Evolutionary conservation across 805 yeast genomes (phyloP).

Genomic region (Candida suzukii): DNA sequence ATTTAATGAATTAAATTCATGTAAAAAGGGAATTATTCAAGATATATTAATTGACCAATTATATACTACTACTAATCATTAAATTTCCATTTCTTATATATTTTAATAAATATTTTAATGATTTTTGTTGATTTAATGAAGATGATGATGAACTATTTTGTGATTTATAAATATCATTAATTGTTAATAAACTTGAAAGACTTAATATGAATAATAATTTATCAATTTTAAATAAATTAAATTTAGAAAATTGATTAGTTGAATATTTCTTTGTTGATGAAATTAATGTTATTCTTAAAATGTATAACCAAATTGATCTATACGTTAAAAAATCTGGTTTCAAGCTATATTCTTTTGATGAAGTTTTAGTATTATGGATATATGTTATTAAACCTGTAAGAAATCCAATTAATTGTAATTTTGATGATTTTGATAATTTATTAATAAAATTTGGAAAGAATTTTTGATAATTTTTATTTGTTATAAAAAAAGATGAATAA

Average conservation of each 20-base stretch:
- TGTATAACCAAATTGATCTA: slow-evolving; percentile 14
- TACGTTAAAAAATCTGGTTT: not conserved
- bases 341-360: not conserved
- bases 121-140: slow-evolving; percentile 3
- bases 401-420: slow-evolving; percentile 10
- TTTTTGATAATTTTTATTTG: not conserved
- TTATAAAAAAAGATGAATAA: not conserved
- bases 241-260: slow-evolving; percentile 1
- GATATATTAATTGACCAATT: slow-evolving; percentile 6
- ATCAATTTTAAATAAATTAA: slow-evolving; percentile 7
- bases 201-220: slow-evolving; percentile 8
- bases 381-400: slow-evolving; percentile 7
- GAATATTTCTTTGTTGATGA: slow-evolving; percentile 5
- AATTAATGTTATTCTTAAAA: slow-evolving; percentile 11
- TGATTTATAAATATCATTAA: slow-evolving; percentile 7
- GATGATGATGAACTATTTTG: not conserved
- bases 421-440: not conserved
- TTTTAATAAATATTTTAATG: slow-evolving; percentile 3
- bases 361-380: slow-evolving; percentile 6
- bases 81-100: slow-evolving; percentile 5
- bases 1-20: not conserved
- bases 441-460: not conserved
- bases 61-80: not conserved
- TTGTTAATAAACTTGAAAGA: slow-evolving; percentile 7
- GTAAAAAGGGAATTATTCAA: slow-evolving; percentile 14